Evolutionary conservation across 768 basidiomycete species (phyloP), one percentile per base, ranked within the genome.

Genomic region (Pleurotus tuber-regium): DNA sequence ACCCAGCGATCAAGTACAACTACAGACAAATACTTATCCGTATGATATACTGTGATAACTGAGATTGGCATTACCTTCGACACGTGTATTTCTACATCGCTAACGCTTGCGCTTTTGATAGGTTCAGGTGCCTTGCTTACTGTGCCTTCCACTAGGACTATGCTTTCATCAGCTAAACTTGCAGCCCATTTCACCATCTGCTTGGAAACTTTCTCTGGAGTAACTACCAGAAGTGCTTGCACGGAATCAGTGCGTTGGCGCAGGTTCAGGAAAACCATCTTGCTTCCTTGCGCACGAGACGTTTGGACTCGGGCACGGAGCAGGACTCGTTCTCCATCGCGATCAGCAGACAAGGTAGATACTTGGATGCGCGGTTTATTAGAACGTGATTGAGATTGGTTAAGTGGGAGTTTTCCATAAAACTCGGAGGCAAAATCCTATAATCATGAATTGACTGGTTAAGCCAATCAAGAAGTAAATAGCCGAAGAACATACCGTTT

Each of bases 121-220:
- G 74, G 77, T 61, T 89, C 89, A 1, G 82, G 84, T 28, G 86
- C 82, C 67, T 83, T 86, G 65, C 84, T 82, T 36, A 95, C 88
- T 47, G 75, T 62, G 31, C 93, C 96, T 68, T 94, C 87, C 4
- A 96, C 87, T 19, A 95, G 81, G 4, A 98, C 87, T 61, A 99
- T 94, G 53, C 87, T 90, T 73, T 99, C 97, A 60, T 81, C 80
- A 23, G 86, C 74, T 43, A 98, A 70, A 21, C 80, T 64, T 16
- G 84, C 84, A 14, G 86, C 82, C 88, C 89, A 98, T 70, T 93
- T 97, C 31, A 93, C 82, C 97, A 99, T 99, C 66, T 96, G 94
- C 70, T 95, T 98, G 55, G 92, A 95, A 23, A 98, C 78, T 61
- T 81, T 84, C 40, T 82, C 87, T 9, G 83, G 79, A 8, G 86